These are phyloP conservation scores for Ganoderma sinense DNA, from an alignment of 1,284 basidiomycete genomes.

Conservation along the genomic window DNA sequence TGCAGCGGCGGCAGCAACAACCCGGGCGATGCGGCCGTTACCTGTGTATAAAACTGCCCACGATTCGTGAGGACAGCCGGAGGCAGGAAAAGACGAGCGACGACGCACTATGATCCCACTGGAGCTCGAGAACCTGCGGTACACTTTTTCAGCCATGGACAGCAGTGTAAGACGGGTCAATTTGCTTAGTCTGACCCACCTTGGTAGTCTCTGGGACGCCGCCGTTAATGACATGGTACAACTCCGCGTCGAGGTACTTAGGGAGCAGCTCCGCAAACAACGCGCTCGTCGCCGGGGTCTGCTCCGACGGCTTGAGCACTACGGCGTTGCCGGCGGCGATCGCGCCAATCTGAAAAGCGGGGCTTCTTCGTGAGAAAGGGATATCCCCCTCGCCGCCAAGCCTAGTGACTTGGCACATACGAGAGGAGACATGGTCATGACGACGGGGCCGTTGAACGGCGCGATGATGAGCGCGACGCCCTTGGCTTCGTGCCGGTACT, in stretches of 20 bases:
- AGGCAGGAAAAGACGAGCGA: too few species aligned
- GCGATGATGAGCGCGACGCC: conserved; percentile 73
- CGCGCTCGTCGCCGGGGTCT: conserved; percentile 70
- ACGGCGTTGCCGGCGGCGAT: conserved; percentile 84
- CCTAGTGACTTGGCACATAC: conserved; percentile 42
- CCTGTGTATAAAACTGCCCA: conserved; percentile 66
- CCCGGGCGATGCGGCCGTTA: conserved; percentile 79
- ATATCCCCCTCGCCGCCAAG: neutral
- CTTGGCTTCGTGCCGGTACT: conserved; percentile 78
- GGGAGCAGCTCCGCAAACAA: conserved; percentile 81
- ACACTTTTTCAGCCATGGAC: too few species aligned
- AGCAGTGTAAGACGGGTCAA: too few species aligned
- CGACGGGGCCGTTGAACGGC: conserved; percentile 61
- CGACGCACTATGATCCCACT: conserved; percentile 86
- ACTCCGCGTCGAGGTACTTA: conserved; percentile 82
- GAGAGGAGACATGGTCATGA: conserved; percentile 57
- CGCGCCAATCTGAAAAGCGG: conserved; percentile 63
- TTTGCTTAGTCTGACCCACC: conserved; percentile 41
- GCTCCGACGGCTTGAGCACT: conserved; percentile 84
- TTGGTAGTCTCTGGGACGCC: conserved; percentile 78
- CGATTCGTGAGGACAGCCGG: conserved; percentile 1
- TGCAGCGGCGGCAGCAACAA: conserved; percentile 86
- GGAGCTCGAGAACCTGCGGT: conserved; percentile 75
- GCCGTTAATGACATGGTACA: conserved; percentile 80
- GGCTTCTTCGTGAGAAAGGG: neutral